Conservation (phyloP, 345 rosid genomes). For the Ceriops zippeliana region DNA sequence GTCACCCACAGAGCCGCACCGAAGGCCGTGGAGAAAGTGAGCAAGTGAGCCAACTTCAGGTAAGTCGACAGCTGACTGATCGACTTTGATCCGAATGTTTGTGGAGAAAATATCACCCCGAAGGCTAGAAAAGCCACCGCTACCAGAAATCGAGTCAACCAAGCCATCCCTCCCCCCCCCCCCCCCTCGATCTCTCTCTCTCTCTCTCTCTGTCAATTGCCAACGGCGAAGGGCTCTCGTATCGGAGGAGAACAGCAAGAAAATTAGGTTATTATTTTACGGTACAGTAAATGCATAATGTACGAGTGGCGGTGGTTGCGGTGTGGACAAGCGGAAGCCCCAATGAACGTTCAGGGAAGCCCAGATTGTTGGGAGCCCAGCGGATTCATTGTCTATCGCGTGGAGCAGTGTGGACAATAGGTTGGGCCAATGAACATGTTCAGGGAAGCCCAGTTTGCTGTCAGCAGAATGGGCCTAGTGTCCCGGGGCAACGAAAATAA, state of each 20-base stretch:
- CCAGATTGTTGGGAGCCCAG: no score
- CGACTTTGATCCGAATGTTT: slow-evolving; percentile 72
- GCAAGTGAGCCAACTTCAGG: slow-evolving; percentile 82
- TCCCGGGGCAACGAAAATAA: no score
- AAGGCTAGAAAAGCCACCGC: slow-evolving; percentile 75
- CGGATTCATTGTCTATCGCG: no score
- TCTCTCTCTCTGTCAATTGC: not conserved
- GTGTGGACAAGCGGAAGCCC: no score
- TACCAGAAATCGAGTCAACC: slow-evolving; percentile 63
- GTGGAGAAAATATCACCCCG: slow-evolving; percentile 84
- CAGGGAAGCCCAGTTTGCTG: not conserved
- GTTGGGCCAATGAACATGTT: not conserved
- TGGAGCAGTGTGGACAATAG: not conserved
- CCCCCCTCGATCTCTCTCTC: not conserved
- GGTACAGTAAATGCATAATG: no score
- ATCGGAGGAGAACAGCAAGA: no score
- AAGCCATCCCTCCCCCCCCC: slow-evolving; percentile 49
- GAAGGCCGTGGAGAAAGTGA: slow-evolving; percentile 90
- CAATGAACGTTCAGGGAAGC: no score
- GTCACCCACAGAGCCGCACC: slow-evolving; percentile 97
- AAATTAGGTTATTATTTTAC: no score
- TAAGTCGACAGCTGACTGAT: slow-evolving; percentile 41
- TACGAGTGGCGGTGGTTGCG: no score
- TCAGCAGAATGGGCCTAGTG: no score
- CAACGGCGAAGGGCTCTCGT: no score